Evolutionary conservation across 2,329 filamentous ascomycete genomes (phyloP), one percentile per base, ranked within the genome.

Genomic region (Fusarium subglutinans): DNA sequence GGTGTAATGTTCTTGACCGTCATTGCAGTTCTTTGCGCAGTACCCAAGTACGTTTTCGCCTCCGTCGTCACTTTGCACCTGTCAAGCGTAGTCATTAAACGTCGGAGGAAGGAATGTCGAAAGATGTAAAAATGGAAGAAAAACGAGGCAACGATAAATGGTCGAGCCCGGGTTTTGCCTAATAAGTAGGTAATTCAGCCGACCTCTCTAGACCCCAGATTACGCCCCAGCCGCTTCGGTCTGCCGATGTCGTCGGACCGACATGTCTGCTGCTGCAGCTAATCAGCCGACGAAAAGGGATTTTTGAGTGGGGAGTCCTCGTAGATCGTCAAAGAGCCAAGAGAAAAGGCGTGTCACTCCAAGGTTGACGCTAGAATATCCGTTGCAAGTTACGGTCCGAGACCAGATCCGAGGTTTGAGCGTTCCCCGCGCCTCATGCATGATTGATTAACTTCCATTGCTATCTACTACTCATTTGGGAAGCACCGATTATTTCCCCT

Each of bases 181-280:
- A 69, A 70, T 74, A 72, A 73, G 70, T 74, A 70, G 40, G 15
- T n/a, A 40, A 64, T 72, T 74, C 66, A 74, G 62, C 70, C 70
- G 70, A 56, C 26, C 37, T 56, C 38, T 62, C 47, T 56, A 44
- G 47, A 61, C 62, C 63, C 57, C 70, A 63, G 56, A 55, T 62
- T 72, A 44, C 43, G 43, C 57, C 63, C 62, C 50, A 45, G 30
- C 47, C 51, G 68, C 40, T 20, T 58, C n/a, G 17, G 35, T 38
- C 48, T 66, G 56, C 50, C 58, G 54, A 53, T 50, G 43, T 56
- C 50, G 71, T 74, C 71, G 71, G 71, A 58, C 71, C 71, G 71
- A 74, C 71, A 74, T 15, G 8, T 20, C 6, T 30, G 6, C 12
- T 15, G 2, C 45, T 40, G 43, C 33, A 53, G 30, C 66, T 63